Base-by-base conservation (phyloP, 352 stramenopile genomes). In the Albugo laibachii region DNA sequence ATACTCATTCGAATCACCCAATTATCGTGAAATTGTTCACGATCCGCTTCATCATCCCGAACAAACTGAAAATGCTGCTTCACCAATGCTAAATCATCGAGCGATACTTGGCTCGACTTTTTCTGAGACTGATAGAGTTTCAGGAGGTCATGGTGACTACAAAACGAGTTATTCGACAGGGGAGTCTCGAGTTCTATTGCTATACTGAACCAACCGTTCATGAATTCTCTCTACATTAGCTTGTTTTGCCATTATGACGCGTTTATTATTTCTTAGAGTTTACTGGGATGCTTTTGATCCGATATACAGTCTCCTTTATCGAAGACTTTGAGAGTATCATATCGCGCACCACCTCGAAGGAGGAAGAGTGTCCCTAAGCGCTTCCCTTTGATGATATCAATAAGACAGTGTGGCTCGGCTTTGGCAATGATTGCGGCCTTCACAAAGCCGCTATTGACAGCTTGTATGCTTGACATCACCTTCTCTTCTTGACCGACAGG, bases 1-100 rank as follows among this genome's bases (percentile, higher is more conserved):
- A 79, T 66, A 43, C 73, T 83, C 62, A 92, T 80, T 49, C 76
- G 71, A 55, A 85, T 61, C 34, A 65, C 48, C 79, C 79, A 92
- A 59, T 84, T 63, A n/a, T 31, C 57, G 34, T 61, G 53, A 11
- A 63, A 65, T 27, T 61, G 50, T 41, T 66, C 50, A 2, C 59
- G 55, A 50, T 88, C 76, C 5, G 49, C 59, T 18, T 74, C 69
- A 14, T 88, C 70, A 57, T 88, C 66, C 19, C 76, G 76, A 27
- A 88, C 62, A 41, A 88, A 88, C 56, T 84, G 70, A 56, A 83
- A 81, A 21, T 83, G 54, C 19, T 59, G 38, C 24, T 56, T 50
- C 15, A 88, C 45, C 11, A 73, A 57, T 5, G 41, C 50, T 40
- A 84, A 45, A 44, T 84, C 70, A 3, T 43, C 24, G 24, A 31